These are phyloP conservation scores for Elsinoe batatas DNA, from an alignment of 2,329 filamentous ascomycete species.

Conservation along the genomic window DNA sequence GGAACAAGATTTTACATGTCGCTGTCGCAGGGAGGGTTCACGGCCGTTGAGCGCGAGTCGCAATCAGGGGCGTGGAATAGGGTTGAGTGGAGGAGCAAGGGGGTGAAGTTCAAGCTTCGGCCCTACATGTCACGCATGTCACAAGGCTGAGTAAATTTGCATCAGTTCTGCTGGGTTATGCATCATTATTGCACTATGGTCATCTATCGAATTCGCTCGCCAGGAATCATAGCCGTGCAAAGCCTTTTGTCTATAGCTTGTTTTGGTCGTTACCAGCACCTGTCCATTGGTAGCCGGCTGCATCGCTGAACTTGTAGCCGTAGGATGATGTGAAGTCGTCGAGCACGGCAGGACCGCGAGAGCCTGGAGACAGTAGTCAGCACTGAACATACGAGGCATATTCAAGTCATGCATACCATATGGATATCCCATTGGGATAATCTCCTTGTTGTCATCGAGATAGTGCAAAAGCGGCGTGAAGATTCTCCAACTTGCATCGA, in stretches of 20 bases:
- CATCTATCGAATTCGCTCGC: constrained; percentile 4
- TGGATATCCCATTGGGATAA: constrained; percentile 98
- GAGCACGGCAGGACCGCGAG: constrained; percentile 87
- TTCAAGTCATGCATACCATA: constrained; percentile 59
- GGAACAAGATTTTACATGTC: neutral
- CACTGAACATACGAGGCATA: neutral
- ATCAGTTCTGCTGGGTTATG: neutral
- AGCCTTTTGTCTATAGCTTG: constrained; percentile 54
- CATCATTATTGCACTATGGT: constrained; percentile 9
- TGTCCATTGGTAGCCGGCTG: constrained; percentile 91
- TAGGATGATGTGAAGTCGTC: constrained; percentile 98
- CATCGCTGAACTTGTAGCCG: constrained; percentile 97
- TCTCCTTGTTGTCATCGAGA: constrained; percentile 98
- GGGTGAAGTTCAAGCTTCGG: constrained; percentile 3
- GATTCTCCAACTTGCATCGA: constrained; percentile 96
- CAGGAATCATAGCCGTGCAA: neutral
- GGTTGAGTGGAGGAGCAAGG: neutral
- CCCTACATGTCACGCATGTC: neutral
- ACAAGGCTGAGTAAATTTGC: neutral
- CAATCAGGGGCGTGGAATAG: constrained; percentile 2
- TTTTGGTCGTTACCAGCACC: constrained; percentile 61
- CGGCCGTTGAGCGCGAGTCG: neutral
- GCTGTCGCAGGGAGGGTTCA: neutral
- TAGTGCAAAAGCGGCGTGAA: constrained; percentile 97
- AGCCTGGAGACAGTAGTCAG: constrained; percentile 51